A percentile compares a stretch with the other conserved stretches of the same genome.
Evolutionary conservation across 345 rosid genomes (phyloP).

Genomic region (Diplotaxis tenuifolia): DNA sequence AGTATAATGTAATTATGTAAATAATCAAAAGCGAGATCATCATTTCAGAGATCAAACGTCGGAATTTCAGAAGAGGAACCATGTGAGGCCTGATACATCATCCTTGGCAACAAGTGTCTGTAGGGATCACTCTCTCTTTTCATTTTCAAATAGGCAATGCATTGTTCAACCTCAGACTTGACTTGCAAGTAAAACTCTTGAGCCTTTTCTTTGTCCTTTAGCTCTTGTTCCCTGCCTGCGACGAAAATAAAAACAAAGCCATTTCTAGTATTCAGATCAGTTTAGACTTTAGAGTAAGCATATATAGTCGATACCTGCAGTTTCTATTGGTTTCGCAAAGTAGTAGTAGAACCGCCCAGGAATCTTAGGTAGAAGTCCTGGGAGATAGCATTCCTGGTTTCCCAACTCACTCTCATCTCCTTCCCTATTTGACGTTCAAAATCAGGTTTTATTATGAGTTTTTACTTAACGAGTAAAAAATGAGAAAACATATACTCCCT

Average conservation of each 20-base stretch:
- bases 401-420: background rate
- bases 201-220: background rate
- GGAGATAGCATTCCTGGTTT: background rate
- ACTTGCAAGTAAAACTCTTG: background rate
- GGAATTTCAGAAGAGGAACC: too few relatives aligned
- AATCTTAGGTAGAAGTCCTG: background rate
- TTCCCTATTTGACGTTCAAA: background rate
- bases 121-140: constrained; percentile 66
- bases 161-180: constrained; percentile 31
- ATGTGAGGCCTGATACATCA: constrained; percentile 51
- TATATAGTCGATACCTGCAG: background rate
- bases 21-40: background rate
- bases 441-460: background rate
- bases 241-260: background rate
- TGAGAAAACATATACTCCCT: background rate
- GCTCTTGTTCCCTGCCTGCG: too few relatives aligned
- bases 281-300: background rate
- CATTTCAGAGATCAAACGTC: constrained; percentile 50
- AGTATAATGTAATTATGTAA: background rate
- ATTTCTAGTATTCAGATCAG: background rate
- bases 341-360: background rate
- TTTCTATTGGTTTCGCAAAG: background rate
- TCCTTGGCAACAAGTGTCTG: constrained; percentile 54
- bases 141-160: too few relatives aligned
- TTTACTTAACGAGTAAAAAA: background rate